Evolutionary conservation across 1,139 yeast genomes (phyloP).

Genomic region (Magnusiomyces tetraspermus): DNA sequence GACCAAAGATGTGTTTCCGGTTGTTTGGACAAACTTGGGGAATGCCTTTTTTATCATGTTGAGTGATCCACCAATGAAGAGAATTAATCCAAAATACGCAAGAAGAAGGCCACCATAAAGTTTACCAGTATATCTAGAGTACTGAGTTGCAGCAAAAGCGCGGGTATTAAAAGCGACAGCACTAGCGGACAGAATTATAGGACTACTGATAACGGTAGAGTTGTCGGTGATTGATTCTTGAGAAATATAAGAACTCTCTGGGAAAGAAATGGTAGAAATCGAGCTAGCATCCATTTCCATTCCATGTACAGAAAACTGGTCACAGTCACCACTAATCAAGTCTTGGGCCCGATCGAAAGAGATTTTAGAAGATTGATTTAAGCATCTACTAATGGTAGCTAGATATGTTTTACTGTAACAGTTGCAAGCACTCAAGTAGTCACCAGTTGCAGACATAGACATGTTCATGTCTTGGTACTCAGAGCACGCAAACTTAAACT

Average conservation of each 20-base stretch:
- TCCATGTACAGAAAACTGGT: neutral
- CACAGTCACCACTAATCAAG: neutral
- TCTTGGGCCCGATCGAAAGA: neutral
- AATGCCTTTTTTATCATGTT: conserved; percentile 15
- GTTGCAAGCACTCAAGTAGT: neutral
- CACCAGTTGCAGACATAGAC: neutral
- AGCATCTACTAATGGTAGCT: neutral
- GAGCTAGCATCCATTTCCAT: neutral
- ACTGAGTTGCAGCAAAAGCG: neutral
- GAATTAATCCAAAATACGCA: conserved; percentile 19
- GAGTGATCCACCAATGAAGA: conserved; percentile 17
- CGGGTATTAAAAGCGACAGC: neutral
- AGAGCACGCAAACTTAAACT: neutral
- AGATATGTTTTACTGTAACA: neutral
- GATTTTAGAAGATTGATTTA: neutral
- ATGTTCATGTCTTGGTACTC: neutral
- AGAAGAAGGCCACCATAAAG: neutral
- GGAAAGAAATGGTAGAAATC: neutral
- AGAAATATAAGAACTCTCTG: neutral
- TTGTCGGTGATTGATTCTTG: neutral
- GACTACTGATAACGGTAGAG: neutral
- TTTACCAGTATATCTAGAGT: neutral
- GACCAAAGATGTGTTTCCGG: conserved; percentile 5
- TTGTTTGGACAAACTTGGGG: conserved; percentile 6
- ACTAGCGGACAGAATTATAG: neutral